Conservation (phyloP, 768 basidiomycete genomes). For the Brasilioporus rufonigricans region DNA sequence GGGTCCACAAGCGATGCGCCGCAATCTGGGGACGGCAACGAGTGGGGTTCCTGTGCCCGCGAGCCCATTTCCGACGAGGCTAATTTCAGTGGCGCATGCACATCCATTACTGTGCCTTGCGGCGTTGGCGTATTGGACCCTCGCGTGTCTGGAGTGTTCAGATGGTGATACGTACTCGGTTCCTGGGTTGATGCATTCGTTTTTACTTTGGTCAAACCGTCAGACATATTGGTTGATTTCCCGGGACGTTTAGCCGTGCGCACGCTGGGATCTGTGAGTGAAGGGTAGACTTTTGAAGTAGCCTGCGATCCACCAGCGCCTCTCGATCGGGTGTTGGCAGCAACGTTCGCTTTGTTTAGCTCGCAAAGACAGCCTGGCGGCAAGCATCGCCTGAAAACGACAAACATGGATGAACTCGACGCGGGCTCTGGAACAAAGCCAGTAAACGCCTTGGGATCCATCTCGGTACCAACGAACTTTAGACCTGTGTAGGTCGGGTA, state of each 20-base stretch:
- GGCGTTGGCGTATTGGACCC: not conserved
- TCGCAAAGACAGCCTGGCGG: conserved; percentile 14
- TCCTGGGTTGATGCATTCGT: not conserved
- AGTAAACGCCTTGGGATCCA: not conserved
- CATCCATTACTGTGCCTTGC: not conserved
- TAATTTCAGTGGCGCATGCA: not conserved
- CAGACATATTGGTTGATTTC: not conserved
- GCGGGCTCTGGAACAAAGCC: not conserved
- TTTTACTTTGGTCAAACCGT: not conserved
- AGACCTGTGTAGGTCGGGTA: not conserved
- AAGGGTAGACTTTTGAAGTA: not conserved
- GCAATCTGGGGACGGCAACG: not conserved
- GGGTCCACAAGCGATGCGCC: conserved; percentile 8
- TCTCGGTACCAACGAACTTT: not conserved
- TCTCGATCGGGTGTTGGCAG: not conserved
- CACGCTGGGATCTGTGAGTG: not conserved
- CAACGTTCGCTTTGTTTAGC: not conserved
- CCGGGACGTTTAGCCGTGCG: not conserved
- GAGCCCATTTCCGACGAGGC: not conserved
- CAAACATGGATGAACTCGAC: conserved; percentile 1
- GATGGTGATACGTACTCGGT: not conserved
- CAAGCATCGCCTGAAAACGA: conserved; percentile 13
- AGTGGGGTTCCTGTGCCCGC: not conserved
- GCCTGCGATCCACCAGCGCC: not conserved
- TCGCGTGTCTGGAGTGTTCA: not conserved